These are phyloP conservation scores for Allium fistulosum DNA, from an alignment of 106 monocot genomes.

Conservation along the genomic window DNA sequence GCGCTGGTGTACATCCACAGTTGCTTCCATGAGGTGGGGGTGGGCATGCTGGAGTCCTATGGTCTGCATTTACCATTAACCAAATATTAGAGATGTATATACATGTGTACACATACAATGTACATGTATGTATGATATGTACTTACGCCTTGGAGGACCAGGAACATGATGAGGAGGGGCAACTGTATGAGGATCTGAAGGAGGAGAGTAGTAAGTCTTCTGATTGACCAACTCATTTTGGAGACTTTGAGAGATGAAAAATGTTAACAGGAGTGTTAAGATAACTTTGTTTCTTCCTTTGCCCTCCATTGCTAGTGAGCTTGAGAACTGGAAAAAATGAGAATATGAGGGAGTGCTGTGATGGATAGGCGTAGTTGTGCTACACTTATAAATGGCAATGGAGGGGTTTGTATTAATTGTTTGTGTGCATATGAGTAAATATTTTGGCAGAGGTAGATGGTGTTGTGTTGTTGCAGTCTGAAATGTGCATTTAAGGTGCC, in stretches of 20 bases:
- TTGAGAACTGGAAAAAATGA: neutral
- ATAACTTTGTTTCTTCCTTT: neutral
- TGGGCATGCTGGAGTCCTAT: constrained; percentile 4
- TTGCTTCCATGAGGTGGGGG: constrained; percentile 4
- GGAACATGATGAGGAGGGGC: neutral
- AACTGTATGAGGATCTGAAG: constrained; percentile 6
- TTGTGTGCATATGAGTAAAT: neutral
- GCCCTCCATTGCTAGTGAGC: neutral
- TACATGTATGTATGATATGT: neutral
- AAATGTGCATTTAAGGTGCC: constrained; percentile 8
- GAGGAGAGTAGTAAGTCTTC: constrained; percentile 16
- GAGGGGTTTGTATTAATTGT: neutral
- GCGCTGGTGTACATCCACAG: constrained; percentile 1
- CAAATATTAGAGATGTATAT: neutral
- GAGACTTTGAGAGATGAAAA: neutral
- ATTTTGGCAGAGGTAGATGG: constrained; percentile 2
- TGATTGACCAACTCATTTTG: neutral
- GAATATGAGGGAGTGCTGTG: constrained; percentile 1
- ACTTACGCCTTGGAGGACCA: constrained; percentile 5
- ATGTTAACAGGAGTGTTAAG: neutral
- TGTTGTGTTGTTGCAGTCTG: neutral
- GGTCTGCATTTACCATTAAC: constrained; percentile 3
- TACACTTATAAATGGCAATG: constrained; percentile 8
- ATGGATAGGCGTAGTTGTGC: neutral
- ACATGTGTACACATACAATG: too few species aligned